Percentiles rank a stretch among this genome's conserved stretches.
Conservation (phyloP, 1,139 yeast genomes). For the Saccharomyces hybrid region DNA sequence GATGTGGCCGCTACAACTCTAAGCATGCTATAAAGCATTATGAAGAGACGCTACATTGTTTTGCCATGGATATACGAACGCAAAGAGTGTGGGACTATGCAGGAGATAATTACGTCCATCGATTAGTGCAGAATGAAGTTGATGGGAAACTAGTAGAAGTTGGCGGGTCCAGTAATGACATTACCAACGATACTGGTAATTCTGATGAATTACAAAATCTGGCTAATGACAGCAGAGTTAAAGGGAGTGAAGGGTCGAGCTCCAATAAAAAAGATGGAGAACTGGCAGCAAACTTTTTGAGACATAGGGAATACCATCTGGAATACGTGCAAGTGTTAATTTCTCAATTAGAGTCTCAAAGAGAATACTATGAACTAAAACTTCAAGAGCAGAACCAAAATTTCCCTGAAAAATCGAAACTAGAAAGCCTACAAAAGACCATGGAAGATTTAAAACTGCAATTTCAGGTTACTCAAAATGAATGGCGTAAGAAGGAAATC, state of each 20-base stretch:
- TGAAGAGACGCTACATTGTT: slow-evolving; percentile 73
- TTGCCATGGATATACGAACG: slow-evolving; percentile 79
- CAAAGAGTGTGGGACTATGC: slow-evolving; percentile 96
- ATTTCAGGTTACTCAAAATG: slow-evolving; percentile 7
- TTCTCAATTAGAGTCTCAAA: slow-evolving; percentile 78
- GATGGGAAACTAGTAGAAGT: slow-evolving; percentile 82
- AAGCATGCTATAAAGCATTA: slow-evolving; percentile 86
- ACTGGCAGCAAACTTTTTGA: slow-evolving; percentile 32
- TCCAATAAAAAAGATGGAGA: slow-evolving; percentile 18
- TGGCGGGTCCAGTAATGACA: slow-evolving; percentile 11
- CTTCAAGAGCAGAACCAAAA: slow-evolving; percentile 35
- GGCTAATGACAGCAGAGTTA: slow-evolving; percentile 2
- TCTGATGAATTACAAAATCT: not conserved
- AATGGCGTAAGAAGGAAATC: slow-evolving; percentile 10
- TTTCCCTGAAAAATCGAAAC: slow-evolving; percentile 21
- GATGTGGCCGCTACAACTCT: slow-evolving; percentile 84
- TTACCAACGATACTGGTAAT: not conserved
- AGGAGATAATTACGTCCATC: slow-evolving; percentile 84
- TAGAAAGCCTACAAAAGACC: slow-evolving; percentile 29
- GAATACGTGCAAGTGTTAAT: slow-evolving; percentile 76
- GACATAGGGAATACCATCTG: slow-evolving; percentile 51
- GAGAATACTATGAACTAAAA: slow-evolving; percentile 71
- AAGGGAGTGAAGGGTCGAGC: slow-evolving; percentile 5
- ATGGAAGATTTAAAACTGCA: slow-evolving; percentile 7
- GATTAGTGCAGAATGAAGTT: slow-evolving; percentile 73